Percentiles rank a stretch among this genome's conserved stretches.
These are phyloP conservation scores for Adansonia digitata DNA, from an alignment of 345 rosid species.

Conservation along the genomic window DNA sequence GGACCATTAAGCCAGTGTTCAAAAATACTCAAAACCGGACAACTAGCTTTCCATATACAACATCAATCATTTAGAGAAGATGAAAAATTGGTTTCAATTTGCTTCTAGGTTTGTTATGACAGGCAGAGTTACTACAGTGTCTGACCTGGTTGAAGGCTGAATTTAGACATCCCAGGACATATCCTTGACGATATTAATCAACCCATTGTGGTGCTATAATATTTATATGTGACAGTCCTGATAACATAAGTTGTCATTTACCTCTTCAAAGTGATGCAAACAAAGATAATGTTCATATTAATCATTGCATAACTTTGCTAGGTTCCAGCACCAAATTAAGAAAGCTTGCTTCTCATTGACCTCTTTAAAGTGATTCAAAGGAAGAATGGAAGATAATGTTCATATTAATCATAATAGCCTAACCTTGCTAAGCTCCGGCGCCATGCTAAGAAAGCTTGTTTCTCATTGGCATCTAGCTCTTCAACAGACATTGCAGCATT, in stretches of 20 bases:
- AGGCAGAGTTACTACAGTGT: not conserved
- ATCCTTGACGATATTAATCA: not conserved
- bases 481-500: constrained; percentile 58
- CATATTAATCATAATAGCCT: not conserved
- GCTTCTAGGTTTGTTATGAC: not conserved
- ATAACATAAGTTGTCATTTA: not conserved
- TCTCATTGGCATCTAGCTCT: constrained; percentile 65
- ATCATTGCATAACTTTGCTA: constrained; percentile 48
- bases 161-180: not conserved
- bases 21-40: not conserved
- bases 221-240: not conserved
- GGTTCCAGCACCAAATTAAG: constrained; percentile 57
- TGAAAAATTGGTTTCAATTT: not conserved
- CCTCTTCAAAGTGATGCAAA: too few relatives aligned
- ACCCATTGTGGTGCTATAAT: not conserved
- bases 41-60: not conserved
- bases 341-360: not conserved
- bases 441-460: constrained; percentile 72
- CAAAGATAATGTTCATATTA: not conserved
- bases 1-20: not conserved
- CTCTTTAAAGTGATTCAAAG: not conserved
- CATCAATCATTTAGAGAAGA: not conserved
- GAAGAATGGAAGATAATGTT: not conserved
- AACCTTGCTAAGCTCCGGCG: constrained; percentile 78
- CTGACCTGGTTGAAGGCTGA: not conserved